Evolutionary conservation across 2,329 filamentous ascomycete genomes (phyloP).

Genomic region (Talaromyces albobiverticillius): DNA sequence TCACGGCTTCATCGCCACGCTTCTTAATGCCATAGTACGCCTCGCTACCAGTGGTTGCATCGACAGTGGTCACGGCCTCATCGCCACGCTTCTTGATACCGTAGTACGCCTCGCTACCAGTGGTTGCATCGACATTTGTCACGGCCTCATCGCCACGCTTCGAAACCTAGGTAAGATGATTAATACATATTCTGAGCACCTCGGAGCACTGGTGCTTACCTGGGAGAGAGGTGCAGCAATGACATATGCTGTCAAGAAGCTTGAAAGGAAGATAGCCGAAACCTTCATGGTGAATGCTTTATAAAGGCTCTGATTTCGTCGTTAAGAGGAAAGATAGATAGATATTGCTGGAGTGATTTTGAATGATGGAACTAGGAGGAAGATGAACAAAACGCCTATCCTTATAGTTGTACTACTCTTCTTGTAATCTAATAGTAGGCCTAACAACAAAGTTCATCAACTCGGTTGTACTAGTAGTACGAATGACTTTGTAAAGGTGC

Average conservation of each 20-base stretch:
- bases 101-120: not conserved
- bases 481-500: not conserved
- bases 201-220: not conserved
- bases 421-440: not conserved
- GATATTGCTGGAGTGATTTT: not conserved
- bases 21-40: not conserved
- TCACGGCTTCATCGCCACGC: not conserved
- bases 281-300: not conserved
- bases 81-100: too few species aligned
- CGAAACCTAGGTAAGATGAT: not conserved
- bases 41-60: not conserved
- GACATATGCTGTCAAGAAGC: not conserved
- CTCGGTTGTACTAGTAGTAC: not conserved
- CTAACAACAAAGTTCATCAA: not conserved
- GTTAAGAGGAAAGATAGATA: not conserved
- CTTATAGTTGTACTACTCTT: not conserved
- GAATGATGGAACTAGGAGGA: not conserved
- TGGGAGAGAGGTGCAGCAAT: not conserved
- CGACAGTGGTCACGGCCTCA: not conserved
- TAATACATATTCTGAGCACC: slow-evolving; percentile 1
- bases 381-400: not conserved
- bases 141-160: not conserved
- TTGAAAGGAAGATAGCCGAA: not conserved
- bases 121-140: not conserved
- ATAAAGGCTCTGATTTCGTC: not conserved